Percentiles rank a stretch among this genome's conserved stretches.
Evolutionary conservation across 441 rosid species (phyloP).

Genomic region (Syzygium malaccense): DNA sequence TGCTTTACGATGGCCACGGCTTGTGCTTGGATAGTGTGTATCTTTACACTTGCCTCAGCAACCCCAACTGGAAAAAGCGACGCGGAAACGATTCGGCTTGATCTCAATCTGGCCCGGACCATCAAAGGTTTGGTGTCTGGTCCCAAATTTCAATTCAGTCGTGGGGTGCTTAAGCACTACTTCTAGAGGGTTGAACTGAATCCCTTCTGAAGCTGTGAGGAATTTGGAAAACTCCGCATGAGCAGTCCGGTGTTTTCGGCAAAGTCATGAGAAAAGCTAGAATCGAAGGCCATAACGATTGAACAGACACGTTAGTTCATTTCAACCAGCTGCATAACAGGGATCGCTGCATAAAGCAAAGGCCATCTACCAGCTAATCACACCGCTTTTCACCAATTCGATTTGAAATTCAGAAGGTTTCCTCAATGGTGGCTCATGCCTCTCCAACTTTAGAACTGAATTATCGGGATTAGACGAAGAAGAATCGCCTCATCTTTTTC

Average conservation of each 20-base stretch:
- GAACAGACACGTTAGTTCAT: neutral
- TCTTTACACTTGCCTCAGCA: neutral
- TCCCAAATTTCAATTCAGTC: neutral
- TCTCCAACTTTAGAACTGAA: neutral
- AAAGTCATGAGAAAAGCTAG: neutral
- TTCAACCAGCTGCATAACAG: neutral
- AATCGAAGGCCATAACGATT: neutral
- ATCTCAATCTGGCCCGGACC: neutral
- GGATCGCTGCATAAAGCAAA: neutral
- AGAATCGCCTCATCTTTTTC: neutral
- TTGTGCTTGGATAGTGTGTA: neutral
- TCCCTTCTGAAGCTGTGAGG: neutral
- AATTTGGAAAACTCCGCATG: neutral
- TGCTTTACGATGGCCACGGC: fast-evolving
- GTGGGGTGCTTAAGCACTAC: neutral
- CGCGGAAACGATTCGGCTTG: neutral
- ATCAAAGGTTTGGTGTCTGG: neutral
- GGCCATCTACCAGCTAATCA: neutral
- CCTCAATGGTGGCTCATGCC: neutral
- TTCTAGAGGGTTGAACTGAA: neutral
- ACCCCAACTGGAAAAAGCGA: neutral
- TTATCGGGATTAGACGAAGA: neutral
- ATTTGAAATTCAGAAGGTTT: neutral
- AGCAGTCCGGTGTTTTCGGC: neutral
- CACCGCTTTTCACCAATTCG: neutral